These are phyloP conservation scores for Fraxinus dipetala DNA, from an alignment of 305 asterid species.

Conservation along the genomic window DNA sequence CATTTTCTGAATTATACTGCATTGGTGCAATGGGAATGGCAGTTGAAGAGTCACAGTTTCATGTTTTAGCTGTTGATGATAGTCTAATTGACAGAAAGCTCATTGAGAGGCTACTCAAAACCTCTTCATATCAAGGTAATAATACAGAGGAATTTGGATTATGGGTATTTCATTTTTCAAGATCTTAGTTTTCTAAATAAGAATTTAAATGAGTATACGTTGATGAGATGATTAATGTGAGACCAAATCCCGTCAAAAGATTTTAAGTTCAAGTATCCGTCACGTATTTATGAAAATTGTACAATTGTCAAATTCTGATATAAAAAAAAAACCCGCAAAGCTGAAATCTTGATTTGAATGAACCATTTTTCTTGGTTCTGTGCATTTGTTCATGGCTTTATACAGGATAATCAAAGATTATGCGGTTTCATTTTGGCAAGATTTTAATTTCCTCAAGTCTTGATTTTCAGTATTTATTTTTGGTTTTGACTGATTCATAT, in stretches of 20 bases:
- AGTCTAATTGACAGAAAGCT: slow-evolving; percentile 77
- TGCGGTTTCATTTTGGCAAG: not conserved
- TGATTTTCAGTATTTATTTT: slow-evolving; percentile 1
- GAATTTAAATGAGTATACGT: not conserved
- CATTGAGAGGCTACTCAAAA: slow-evolving; percentile 72
- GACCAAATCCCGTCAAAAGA: not conserved
- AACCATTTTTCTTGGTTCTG: not conserved
- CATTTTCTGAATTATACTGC: not conserved
- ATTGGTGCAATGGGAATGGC: slow-evolving; percentile 61
- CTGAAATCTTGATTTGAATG: not conserved
- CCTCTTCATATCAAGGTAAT: slow-evolving; percentile 73
- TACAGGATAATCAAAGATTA: not conserved
- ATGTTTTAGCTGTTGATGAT: slow-evolving; percentile 93
- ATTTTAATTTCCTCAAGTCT: not conserved
- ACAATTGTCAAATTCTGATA: not conserved
- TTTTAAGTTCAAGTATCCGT: not conserved
- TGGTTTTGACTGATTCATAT: slow-evolving; percentile 17
- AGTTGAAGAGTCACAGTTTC: slow-evolving; percentile 65
- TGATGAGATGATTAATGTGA: not conserved
- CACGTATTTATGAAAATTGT: too few species aligned
- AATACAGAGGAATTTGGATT: slow-evolving; percentile 5
- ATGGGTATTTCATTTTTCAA: not conserved
- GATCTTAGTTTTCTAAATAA: not conserved
- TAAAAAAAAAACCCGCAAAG: not conserved
- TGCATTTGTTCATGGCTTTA: not conserved